Evolutionary conservation across 805 yeast genomes (phyloP).

Genomic region (Starmerella stellata): DNA sequence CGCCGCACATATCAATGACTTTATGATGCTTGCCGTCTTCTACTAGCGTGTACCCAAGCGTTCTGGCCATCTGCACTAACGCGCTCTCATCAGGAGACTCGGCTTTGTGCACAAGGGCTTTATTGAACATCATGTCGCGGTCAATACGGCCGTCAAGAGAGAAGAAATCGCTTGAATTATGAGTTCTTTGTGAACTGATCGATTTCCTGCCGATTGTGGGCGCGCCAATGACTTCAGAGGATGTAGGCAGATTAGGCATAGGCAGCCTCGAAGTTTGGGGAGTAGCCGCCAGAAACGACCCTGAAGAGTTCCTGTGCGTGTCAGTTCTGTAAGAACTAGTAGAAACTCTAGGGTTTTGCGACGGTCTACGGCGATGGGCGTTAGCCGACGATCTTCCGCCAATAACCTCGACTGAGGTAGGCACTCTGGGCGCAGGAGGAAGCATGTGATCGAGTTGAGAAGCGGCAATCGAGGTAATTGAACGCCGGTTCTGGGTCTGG

Average conservation of each 20-base stretch:
- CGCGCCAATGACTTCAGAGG: conserved; percentile 1
- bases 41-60: conserved; percentile 46
- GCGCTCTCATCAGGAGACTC: conserved; percentile 78
- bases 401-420: not conserved
- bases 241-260: not conserved
- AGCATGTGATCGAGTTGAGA: not conserved
- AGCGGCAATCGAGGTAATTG: not conserved
- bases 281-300: not conserved
- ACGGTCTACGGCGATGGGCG: conserved; percentile 2
- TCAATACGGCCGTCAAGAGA: not conserved
- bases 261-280: not conserved
- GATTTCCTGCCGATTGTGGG: conserved; percentile 3
- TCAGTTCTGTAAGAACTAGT: not conserved
- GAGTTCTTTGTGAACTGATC: conserved; percentile 1
- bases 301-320: not conserved
- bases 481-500: not conserved
- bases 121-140: conserved; percentile 16
- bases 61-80: conserved; percentile 57
- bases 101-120: conserved; percentile 40
- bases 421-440: not conserved
- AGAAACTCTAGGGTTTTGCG: not conserved
- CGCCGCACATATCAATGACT: conserved; percentile 30
- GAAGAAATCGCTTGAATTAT: not conserved
- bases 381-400: not conserved
- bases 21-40: conserved; percentile 36